phyloP scores from a whole-genome alignment of 1,284 basidiomycete species.

The Apiotrichum mycotoxinovorans region DNA sequence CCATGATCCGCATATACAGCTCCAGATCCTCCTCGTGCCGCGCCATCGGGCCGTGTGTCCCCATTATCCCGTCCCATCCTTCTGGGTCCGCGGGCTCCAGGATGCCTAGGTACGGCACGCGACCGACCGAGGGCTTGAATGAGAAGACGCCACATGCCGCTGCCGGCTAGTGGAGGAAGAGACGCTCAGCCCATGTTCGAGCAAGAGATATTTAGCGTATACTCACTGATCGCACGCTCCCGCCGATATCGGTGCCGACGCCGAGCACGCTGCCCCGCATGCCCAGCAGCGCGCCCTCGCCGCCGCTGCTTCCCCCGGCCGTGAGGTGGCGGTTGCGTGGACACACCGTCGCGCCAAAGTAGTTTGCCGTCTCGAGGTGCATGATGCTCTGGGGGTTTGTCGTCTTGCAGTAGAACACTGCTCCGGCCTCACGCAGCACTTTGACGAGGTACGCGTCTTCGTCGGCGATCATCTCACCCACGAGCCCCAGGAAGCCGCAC shows the following conservation, averaged over 20 bases:
- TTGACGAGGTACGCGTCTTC: conserved; percentile 19
- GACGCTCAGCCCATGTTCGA: not conserved
- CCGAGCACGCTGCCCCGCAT: conserved; percentile 30
- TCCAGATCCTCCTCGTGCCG: conserved; percentile 40
- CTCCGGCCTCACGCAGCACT: conserved; percentile 28
- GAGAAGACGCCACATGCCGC: conserved; percentile 41
- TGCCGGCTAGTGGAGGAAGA: conserved; percentile 14
- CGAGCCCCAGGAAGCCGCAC: conserved; percentile 20
- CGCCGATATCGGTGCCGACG: conserved; percentile 51
- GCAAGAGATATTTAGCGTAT: not conserved
- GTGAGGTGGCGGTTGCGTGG: conserved; percentile 47
- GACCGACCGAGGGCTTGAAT: conserved; percentile 40
- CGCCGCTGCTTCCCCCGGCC: conserved; percentile 48
- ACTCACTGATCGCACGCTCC: conserved; percentile 32
- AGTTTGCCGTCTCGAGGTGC: conserved; percentile 29
- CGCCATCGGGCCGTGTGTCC: conserved; percentile 41
- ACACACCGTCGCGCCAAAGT: conserved; percentile 45
- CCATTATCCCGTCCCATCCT: conserved; percentile 36
- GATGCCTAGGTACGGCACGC: conserved; percentile 42
- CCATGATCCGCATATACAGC: conserved; percentile 37
- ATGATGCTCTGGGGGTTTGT: conserved; percentile 29
- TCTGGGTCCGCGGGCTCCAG: conserved; percentile 17
- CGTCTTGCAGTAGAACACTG: conserved; percentile 20
- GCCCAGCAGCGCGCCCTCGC: conserved; percentile 50
- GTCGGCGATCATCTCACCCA: conserved; percentile 15